These are phyloP conservation scores for Drechslerella coelobrocha DNA, from an alignment of 2,329 filamentous ascomycete genomes.

Conservation along the genomic window DNA sequence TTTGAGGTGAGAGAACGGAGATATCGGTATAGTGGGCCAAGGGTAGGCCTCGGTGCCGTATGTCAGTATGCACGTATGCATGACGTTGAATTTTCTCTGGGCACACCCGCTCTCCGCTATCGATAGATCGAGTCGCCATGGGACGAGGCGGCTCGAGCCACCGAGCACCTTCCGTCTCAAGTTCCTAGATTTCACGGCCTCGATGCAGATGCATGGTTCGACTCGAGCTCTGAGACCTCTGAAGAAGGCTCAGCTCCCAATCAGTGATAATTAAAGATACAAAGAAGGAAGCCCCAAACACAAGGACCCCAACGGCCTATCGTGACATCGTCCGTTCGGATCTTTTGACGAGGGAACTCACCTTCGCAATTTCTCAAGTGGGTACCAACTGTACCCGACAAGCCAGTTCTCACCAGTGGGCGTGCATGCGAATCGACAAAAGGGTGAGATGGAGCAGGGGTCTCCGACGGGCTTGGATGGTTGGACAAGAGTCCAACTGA, in stretches of 20 bases:
- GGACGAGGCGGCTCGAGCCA: conserved; percentile 28
- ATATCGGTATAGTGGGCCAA: conserved; percentile 27
- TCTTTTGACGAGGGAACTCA: conserved; percentile 44
- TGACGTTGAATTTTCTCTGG: not conserved
- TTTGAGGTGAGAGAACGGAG: conserved; percentile 33
- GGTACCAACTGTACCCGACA: conserved; percentile 1
- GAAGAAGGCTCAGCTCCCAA: conserved; percentile 44
- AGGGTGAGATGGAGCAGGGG: conserved; percentile 45
- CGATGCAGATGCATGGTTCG: conserved; percentile 19
- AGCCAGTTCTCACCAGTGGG: not conserved
- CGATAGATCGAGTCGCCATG: conserved; percentile 47
- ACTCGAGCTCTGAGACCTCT: conserved; percentile 40
- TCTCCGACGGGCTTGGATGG: conserved; percentile 33
- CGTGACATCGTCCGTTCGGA: conserved; percentile 48
- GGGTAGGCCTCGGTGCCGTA: not conserved
- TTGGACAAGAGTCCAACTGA: conserved; percentile 34
- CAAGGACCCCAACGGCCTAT: conserved; percentile 17
- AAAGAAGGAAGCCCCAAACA: not conserved
- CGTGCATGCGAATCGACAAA: not conserved
- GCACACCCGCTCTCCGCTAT: conserved; percentile 30
- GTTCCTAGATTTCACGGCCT: not conserved
- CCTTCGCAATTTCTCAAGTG: conserved; percentile 44
- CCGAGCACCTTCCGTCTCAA: conserved; percentile 26
- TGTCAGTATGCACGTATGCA: conserved; percentile 11
- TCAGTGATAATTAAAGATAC: conserved; percentile 40